Percentiles rank a stretch among this genome's conserved stretches.
Conservation (phyloP, 1,139 yeast genomes). For the Taphrina confusa region DNA sequence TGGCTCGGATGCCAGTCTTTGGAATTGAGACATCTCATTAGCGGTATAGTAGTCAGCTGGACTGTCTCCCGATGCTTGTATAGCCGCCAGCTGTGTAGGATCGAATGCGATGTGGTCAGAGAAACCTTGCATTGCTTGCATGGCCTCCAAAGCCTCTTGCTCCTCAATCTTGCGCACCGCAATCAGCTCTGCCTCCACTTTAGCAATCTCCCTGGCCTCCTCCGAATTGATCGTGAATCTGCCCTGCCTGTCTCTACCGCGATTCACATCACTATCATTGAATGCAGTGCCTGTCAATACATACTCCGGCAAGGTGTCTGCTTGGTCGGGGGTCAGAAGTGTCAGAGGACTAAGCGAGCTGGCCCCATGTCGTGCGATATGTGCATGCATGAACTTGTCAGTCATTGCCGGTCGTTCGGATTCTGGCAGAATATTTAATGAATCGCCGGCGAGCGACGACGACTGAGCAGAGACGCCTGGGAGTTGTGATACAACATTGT, state of each 20-base stretch:
- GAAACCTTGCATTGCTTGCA: slow-evolving; percentile 10
- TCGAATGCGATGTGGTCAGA: not conserved
- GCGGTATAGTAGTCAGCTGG: slow-evolving; percentile 13
- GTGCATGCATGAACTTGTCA: slow-evolving; percentile 25
- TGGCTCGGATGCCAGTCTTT: slow-evolving; percentile 19
- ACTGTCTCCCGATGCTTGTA: slow-evolving; percentile 12
- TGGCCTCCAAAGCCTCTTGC: slow-evolving; percentile 15
- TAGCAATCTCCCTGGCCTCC: slow-evolving; percentile 1
- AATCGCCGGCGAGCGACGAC: not conserved
- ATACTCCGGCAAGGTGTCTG: slow-evolving; percentile 15
- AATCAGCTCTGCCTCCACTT: not conserved
- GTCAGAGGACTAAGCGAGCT: slow-evolving; percentile 13
- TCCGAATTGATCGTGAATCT: not conserved
- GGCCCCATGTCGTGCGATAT: slow-evolving; percentile 10
- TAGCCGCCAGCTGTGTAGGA: slow-evolving; percentile 23
- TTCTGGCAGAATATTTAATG: not conserved
- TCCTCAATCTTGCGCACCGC: slow-evolving; percentile 7
- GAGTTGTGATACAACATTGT: slow-evolving; percentile 10
- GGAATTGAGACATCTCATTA: slow-evolving; percentile 12
- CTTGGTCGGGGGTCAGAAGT: slow-evolving; percentile 13
- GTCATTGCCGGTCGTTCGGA: slow-evolving; percentile 16
- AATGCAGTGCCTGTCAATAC: not conserved
- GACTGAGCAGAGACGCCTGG: slow-evolving; percentile 1
- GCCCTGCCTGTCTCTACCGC: not conserved
- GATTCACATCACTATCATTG: not conserved